Percentiles rank a stretch among this genome's conserved stretches.
Evolutionary conservation across 2,329 filamentous ascomycete species (phyloP).

Genomic region (Clonostachys solani): DNA sequence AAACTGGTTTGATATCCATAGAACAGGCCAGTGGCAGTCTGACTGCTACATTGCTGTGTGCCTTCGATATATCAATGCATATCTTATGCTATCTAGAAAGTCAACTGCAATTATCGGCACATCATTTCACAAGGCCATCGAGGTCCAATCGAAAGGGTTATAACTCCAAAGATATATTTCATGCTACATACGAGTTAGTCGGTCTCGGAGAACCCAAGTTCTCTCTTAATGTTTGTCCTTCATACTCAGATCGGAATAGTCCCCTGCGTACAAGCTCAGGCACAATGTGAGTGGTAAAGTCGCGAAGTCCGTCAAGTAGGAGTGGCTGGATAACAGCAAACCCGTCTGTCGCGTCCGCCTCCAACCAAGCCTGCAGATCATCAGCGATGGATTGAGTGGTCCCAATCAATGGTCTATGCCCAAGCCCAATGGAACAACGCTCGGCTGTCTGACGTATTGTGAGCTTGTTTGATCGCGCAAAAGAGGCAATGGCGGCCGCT

Average conservation of each 20-base stretch:
- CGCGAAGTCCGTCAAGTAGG: conserved; percentile 44
- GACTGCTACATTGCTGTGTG: too few species aligned
- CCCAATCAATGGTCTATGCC: conserved; percentile 36
- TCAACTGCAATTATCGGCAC: too few species aligned
- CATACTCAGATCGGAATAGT: background rate
- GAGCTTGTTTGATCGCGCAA: conserved; percentile 34
- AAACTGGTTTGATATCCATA: too few species aligned
- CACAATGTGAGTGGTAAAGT: conserved; percentile 38
- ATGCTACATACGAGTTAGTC: background rate
- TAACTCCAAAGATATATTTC: too few species aligned
- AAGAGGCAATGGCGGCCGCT: background rate
- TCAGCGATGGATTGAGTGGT: conserved; percentile 42
- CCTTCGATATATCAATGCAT: too few species aligned
- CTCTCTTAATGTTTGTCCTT: background rate
- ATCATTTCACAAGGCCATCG: too few species aligned
- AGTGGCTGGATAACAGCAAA: conserved; percentile 47
- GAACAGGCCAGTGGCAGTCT: too few species aligned
- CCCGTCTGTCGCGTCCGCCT: conserved; percentile 41
- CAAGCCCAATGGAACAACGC: conserved; percentile 40
- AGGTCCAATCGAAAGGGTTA: too few species aligned
- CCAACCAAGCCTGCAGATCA: conserved; percentile 41
- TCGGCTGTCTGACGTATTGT: conserved; percentile 47
- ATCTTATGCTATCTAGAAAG: too few species aligned
- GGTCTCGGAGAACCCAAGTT: background rate
- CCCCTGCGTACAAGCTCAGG: conserved; percentile 30